Conservation (phyloP, 2,329 filamentous ascomycete genomes). For the Cordyceps farinosa region DNA sequence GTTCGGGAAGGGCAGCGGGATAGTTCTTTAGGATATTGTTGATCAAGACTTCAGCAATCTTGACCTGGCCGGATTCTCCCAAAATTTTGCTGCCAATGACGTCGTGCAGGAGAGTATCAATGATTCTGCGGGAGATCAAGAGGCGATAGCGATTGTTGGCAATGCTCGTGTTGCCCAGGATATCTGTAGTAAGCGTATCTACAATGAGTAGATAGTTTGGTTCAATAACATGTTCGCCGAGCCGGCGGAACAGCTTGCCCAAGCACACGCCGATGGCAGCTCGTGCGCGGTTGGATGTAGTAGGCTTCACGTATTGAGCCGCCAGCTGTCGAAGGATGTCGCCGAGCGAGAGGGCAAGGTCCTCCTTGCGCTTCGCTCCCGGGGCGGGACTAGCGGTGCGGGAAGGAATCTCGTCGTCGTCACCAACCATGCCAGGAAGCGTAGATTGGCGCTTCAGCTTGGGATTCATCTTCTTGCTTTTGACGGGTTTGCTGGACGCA, state of each 20-base stretch:
- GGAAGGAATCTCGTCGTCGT: conserved; percentile 68
- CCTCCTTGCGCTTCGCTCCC: conserved; percentile 63
- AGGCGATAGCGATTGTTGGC: conserved; percentile 83
- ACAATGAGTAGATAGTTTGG: conserved; percentile 77
- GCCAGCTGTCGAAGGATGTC: conserved; percentile 80
- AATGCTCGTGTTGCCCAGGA: conserved; percentile 73
- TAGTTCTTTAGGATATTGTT: conserved; percentile 93
- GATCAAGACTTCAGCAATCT: conserved; percentile 75
- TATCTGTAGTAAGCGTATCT: conserved; percentile 73
- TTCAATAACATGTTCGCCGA: conserved; percentile 82
- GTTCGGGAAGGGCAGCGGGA: conserved; percentile 81
- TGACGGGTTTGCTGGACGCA: conserved; percentile 46
- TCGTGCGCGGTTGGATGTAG: conserved; percentile 75
- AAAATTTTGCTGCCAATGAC: conserved; percentile 77
- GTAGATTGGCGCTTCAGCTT: conserved; percentile 58
- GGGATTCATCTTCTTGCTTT: conserved; percentile 67
- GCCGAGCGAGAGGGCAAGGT: conserved; percentile 68
- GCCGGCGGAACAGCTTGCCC: conserved; percentile 69
- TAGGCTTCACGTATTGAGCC: conserved; percentile 71
- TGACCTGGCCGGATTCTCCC: conserved; percentile 83
- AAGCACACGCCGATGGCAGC: conserved; percentile 87
- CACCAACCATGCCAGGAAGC: conserved; percentile 54
- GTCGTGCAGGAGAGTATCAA: conserved; percentile 79
- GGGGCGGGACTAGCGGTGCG: conserved; percentile 72
- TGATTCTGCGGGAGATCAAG: conserved; percentile 77